phyloP scores from a whole-genome alignment of 2,329 filamentous ascomycete species.

The Rasamsonia emersonii region DNA sequence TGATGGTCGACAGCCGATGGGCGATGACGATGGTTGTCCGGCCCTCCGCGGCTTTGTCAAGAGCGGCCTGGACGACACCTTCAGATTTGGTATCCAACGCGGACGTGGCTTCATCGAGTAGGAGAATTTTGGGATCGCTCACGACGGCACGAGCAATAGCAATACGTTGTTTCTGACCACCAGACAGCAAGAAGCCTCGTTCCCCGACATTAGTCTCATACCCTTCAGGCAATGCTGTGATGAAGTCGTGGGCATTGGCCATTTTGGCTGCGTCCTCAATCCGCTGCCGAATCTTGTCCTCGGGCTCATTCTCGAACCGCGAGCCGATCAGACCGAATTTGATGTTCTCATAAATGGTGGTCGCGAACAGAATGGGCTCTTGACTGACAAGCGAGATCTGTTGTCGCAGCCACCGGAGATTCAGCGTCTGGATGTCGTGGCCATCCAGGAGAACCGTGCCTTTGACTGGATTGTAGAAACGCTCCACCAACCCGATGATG shows the following conservation, averaged over 20 bases:
- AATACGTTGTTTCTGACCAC: conserved; percentile 94
- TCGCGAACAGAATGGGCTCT: conserved; percentile 83
- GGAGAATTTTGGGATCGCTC: conserved; percentile 80
- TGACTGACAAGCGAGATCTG: conserved; percentile 90
- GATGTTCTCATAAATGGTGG: conserved; percentile 85
- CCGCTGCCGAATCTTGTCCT: conserved; percentile 60
- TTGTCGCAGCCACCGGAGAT: conserved; percentile 82
- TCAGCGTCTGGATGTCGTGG: conserved; percentile 69
- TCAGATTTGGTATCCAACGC: conserved; percentile 92
- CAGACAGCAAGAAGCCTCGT: conserved; percentile 82
- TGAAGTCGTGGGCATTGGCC: conserved; percentile 92
- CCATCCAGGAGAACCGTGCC: conserved; percentile 76
- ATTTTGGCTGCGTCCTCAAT: conserved; percentile 76
- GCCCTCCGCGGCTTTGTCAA: conserved; percentile 76
- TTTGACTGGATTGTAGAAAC: conserved; percentile 84
- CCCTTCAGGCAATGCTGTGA: conserved; percentile 69
- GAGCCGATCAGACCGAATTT: conserved; percentile 85
- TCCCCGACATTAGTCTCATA: conserved; percentile 96
- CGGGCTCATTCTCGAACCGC: conserved; percentile 56
- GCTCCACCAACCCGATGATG: conserved; percentile 83
- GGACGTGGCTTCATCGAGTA: conserved; percentile 91
- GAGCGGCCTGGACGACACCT: conserved; percentile 83
- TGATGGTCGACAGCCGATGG: conserved; percentile 90
- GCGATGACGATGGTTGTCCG: conserved; percentile 95
- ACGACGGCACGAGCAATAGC: conserved; percentile 88